Evolutionary conservation across 2,329 filamentous ascomycete species (phyloP).

Genomic region (Sphaerulina vaccinii): DNA sequence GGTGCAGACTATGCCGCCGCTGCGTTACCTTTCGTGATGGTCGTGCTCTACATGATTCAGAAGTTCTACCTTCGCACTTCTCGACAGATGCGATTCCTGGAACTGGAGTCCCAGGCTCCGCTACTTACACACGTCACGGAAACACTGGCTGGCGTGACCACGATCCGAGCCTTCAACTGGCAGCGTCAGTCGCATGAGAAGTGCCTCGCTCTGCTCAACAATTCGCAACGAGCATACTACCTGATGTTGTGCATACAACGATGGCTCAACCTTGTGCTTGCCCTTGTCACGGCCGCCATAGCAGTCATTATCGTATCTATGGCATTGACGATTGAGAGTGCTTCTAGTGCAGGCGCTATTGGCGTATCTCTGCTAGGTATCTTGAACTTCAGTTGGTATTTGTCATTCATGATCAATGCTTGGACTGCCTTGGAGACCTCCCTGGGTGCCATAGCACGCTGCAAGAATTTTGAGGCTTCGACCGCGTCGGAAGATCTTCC

Average conservation of each 20-base stretch:
- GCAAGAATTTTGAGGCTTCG: constrained; percentile 53
- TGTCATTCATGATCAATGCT: constrained; percentile 51
- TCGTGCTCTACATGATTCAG: constrained; percentile 45
- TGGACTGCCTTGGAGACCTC: constrained; percentile 61
- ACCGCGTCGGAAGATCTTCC: constrained; percentile 54
- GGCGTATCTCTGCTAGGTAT: constrained; percentile 56
- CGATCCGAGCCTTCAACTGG: constrained; percentile 56
- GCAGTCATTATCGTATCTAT: constrained; percentile 32
- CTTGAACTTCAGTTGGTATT: constrained; percentile 53
- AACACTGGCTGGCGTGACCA: constrained; percentile 49
- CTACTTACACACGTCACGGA: constrained; percentile 54
- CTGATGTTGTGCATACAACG: constrained; percentile 47
- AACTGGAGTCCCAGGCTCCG: constrained; percentile 53
- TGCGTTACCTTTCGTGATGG: constrained; percentile 41
- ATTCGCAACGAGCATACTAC: constrained; percentile 47
- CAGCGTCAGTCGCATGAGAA: constrained; percentile 41
- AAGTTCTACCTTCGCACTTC: constrained; percentile 50
- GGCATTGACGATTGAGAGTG: constrained; percentile 39
- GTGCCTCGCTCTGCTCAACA: constrained; percentile 41
- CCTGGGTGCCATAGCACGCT: constrained; percentile 56
- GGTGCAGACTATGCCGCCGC: constrained; percentile 43
- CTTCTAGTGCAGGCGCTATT: constrained; percentile 39
- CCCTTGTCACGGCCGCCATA: constrained; percentile 41
- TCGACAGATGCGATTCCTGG: constrained; percentile 52
- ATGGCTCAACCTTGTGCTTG: constrained; percentile 46